These are phyloP conservation scores for Phytopythium helicoides DNA, from an alignment of 352 stramenopile species.

Conservation along the genomic window DNA sequence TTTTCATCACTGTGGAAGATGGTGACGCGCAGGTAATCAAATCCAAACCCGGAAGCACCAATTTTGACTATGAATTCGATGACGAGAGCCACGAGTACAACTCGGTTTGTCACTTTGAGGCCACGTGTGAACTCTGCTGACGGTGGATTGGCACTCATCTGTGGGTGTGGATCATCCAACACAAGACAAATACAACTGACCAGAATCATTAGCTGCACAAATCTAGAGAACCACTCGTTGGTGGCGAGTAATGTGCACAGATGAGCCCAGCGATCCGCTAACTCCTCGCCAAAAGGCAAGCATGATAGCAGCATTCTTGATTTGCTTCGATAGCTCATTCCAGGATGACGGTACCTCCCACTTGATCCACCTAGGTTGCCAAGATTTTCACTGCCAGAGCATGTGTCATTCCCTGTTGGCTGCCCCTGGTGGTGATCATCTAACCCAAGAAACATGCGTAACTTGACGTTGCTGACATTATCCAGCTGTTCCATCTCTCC, in stretches of 20 bases:
- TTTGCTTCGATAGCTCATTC: not conserved
- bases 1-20: slow-evolving; percentile 65
- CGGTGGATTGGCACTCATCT: slow-evolving; percentile 47
- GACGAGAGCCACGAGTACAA: slow-evolving; percentile 50
- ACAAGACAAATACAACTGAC: slow-evolving; percentile 67
- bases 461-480: slow-evolving; percentile 78
- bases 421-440: slow-evolving; percentile 22
- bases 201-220: slow-evolving; percentile 71
- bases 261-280: slow-evolving; percentile 4
- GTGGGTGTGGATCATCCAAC: slow-evolving; percentile 68
- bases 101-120: slow-evolving; percentile 35
- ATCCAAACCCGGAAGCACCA: slow-evolving; percentile 46
- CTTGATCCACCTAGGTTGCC: too few relatives aligned
- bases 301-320: not conserved
- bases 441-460: slow-evolving; percentile 73
- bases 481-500: slow-evolving; percentile 77
- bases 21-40: slow-evolving; percentile 54
- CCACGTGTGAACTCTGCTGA: slow-evolving; percentile 26
- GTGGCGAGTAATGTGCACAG: slow-evolving; percentile 26
- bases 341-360: not conserved
- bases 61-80: slow-evolving; percentile 68
- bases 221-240: slow-evolving; percentile 45
- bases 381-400: too few relatives aligned
- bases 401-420: too few relatives aligned
- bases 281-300: not conserved